Base-by-base conservation (phyloP, 2,329 filamentous ascomycete genomes). In the Intubia oerlemansii region DNA sequence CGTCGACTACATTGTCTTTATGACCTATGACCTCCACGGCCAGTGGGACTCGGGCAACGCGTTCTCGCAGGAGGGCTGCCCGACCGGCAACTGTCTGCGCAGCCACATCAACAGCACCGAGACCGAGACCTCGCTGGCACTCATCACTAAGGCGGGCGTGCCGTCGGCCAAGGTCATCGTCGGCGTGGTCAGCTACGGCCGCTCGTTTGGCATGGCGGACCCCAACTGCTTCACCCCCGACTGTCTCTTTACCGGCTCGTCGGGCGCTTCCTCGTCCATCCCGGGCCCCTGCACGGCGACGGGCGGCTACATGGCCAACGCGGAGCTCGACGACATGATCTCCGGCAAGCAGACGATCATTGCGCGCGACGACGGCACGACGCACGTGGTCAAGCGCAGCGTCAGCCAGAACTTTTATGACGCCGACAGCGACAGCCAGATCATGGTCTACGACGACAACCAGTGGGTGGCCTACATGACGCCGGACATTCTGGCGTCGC, bases 101-200 rank as follows among this genome's bases (percentile, higher is more conserved):
- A 42, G 37, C 3, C 45, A 52, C 24, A 39, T 53, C 14, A 54
- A 54, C 35, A 17, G 40, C 16, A 53, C 51, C 0, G 48, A 52
- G 30, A 52, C 46, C 1, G 29, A 37, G 4, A 29, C 37, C 4
- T 34, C 48, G 1, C 35, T 53, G 1, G 35, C 43, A 12, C 53
- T 54, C 44, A 43, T 52, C 28, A 56, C 51, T 6, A 48, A 51
- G 21, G 44, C 44, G 9, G 38, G 41, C 7, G 39, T 48, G 7
- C 31, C 36, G 2, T 32, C 39, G 1, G 40, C 38, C 31, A 45
- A 48, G 33, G 32, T 51, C 7, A 19, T 45, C 7, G 43, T 50
- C 8, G 47, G 49, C 10, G 38, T 46, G 3, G 12, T 41, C 1
- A 46, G 44, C 36, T 53, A 51, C 36, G 46, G 46, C 2, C 39